phyloP scores from a whole-genome alignment of 495 filamentous ascomycete genomes.

The Zalerion maritima region DNA sequence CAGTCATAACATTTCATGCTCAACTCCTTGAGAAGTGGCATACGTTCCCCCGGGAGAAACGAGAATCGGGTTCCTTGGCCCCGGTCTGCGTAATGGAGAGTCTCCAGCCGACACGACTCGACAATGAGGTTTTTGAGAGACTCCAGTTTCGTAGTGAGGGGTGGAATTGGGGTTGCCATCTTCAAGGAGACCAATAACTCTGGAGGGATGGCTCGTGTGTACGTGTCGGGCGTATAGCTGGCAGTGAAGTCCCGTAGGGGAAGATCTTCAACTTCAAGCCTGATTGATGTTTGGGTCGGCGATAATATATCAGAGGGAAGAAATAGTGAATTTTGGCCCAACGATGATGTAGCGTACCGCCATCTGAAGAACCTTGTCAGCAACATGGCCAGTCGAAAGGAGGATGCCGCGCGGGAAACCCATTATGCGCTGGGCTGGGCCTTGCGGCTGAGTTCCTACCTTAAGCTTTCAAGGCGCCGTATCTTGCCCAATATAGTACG shows the following conservation, averaged over 20 bases:
- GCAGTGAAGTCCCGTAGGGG: conserved; percentile 7
- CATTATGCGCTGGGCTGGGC: too few relatives aligned
- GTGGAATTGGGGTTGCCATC: conserved; percentile 10
- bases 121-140: conserved; percentile 16
- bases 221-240: conserved; percentile 5
- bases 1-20: conserved; percentile 20
- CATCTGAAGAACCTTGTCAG: too few relatives aligned
- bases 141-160: conserved; percentile 11
- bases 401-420: too few relatives aligned
- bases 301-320: too few relatives aligned
- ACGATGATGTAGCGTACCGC: too few relatives aligned
- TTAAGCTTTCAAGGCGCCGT: conserved; percentile 11
- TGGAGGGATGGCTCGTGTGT: conserved; percentile 11
- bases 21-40: conserved; percentile 16
- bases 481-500: conserved; percentile 8
- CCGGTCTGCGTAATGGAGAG: conserved; percentile 13
- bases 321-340: too few relatives aligned
- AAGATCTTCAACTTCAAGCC: conserved; percentile 15
- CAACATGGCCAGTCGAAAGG: too few relatives aligned
- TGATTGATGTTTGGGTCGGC: too few relatives aligned
- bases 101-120: conserved; percentile 8
- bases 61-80: conserved; percentile 15
- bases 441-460: conserved; percentile 6
- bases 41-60: conserved; percentile 13
- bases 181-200: conserved; percentile 12